Evolutionary conservation across 306 rosid genomes (phyloP).

Genomic region (Castanea sativa): DNA sequence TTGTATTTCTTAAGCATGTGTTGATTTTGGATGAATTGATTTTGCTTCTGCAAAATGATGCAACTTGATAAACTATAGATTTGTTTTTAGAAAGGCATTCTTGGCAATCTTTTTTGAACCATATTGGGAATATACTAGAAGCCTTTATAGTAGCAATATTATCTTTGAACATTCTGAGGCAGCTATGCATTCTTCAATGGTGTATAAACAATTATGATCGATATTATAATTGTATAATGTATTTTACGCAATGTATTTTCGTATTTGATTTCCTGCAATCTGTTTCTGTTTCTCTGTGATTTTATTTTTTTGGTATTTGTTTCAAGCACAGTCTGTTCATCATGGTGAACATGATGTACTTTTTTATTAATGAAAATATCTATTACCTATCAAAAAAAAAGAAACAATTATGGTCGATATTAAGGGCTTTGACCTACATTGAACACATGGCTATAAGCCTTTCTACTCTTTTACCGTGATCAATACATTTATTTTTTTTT

Average conservation of each 20-base stretch:
- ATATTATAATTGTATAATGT: neutral
- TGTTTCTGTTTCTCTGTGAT: too few relatives aligned
- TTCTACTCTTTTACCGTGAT: too few relatives aligned
- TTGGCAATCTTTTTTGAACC: neutral
- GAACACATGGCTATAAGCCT: neutral
- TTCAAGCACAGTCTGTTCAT: too few relatives aligned
- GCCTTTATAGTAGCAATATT: neutral
- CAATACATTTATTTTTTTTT: neutral
- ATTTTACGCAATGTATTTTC: too few relatives aligned
- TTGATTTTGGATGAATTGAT: too few relatives aligned
- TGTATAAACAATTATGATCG: neutral
- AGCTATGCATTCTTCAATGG: slow-evolving; percentile 1
- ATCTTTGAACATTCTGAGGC: neutral
- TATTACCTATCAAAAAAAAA: too few relatives aligned
- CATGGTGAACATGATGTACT: too few relatives aligned
- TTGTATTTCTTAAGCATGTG: neutral
- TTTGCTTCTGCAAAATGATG: too few relatives aligned
- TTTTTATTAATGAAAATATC: too few relatives aligned
- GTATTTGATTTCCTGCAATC: too few relatives aligned
- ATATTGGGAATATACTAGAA: neutral
- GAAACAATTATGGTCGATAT: neutral
- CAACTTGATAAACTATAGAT: too few relatives aligned
- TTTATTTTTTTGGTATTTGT: too few relatives aligned
- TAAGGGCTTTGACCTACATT: neutral
- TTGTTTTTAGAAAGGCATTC: neutral